Evolutionary conservation across 148 eudicot genomes (phyloP).

Genomic region (Pouteria glomerata): DNA sequence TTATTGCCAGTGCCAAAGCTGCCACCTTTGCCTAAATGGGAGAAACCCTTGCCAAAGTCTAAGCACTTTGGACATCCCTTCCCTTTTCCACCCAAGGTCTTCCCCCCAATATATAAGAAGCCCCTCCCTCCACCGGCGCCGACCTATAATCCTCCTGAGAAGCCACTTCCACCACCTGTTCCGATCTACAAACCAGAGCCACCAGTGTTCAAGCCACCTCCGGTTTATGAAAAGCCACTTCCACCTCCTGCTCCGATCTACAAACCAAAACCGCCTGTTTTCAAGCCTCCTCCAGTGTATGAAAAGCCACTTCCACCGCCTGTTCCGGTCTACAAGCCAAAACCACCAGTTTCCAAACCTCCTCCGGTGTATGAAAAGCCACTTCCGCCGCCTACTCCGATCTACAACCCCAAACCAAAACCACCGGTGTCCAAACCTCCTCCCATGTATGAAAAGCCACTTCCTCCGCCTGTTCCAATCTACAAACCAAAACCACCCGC

Average conservation of each 20-base stretch:
- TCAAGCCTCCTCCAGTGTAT: neutral
- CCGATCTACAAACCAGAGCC: constrained; percentile 8
- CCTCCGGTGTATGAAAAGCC: too few species aligned
- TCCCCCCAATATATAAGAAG: neutral
- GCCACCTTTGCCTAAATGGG: constrained; percentile 16
- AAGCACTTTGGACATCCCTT: constrained; percentile 1
- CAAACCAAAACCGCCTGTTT: neutral
- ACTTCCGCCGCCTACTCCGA: neutral
- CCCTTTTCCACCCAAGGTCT: constrained; percentile 8
- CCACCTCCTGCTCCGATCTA: neutral
- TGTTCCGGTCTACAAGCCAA: neutral
- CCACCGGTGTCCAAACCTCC: too few species aligned
- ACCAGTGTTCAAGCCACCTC: neutral
- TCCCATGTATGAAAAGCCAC: neutral
- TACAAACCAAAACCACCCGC: neutral
- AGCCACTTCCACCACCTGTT: neutral
- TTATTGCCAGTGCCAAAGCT: too few species aligned
- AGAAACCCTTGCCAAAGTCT: constrained; percentile 6
- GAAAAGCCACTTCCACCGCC: neutral
- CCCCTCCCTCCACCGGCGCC: neutral
- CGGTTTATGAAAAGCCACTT: neutral
- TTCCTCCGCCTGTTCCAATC: neutral
- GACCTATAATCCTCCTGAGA: neutral
- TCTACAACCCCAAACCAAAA: neutral
- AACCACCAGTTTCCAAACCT: neutral